phyloP scores from a whole-genome alignment of 176 grass and related monocot genomes.

The Oryza longistaminata region DNA sequence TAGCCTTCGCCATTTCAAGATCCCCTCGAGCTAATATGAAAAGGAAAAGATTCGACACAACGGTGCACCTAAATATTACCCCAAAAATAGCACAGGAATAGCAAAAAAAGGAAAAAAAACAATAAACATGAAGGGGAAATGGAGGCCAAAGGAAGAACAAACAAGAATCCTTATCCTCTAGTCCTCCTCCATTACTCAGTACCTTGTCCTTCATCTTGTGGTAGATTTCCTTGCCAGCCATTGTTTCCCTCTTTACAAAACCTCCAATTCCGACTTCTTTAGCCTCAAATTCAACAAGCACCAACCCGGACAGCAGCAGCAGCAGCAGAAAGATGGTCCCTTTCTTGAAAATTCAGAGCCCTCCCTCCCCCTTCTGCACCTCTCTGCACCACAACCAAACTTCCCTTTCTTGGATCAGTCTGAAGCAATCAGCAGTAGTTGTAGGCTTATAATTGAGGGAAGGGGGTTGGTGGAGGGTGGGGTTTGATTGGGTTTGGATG shows the following conservation, averaged over 20 bases:
- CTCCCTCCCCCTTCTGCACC: neutral
- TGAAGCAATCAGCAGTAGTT: constrained; percentile 22
- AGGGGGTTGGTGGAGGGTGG: constrained; percentile 10
- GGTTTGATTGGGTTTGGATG: neutral
- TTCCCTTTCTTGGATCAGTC: constrained; percentile 31
- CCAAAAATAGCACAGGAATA: neutral
- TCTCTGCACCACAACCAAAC: neutral
- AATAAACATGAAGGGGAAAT: neutral
- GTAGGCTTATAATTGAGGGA: constrained; percentile 35
- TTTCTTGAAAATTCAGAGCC: constrained; percentile 21
- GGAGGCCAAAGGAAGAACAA: neutral
- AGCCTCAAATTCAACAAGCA: constrained; percentile 10
- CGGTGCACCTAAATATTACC: neutral
- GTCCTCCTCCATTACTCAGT: constrained; percentile 9
- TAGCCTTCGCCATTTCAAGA: constrained; percentile 1
- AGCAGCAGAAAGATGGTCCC: neutral
- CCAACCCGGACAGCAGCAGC: too few relatives aligned
- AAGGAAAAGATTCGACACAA: constrained; percentile 10
- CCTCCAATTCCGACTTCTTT: constrained; percentile 13
- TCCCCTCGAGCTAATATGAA: neutral
- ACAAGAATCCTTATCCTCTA: neutral
- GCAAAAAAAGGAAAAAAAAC: neutral
- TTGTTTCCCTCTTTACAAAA: neutral
- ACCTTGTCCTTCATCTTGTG: constrained; percentile 70
- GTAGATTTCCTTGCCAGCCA: constrained; percentile 69